phyloP scores from a whole-genome alignment of 495 filamentous ascomycete genomes.

The Hypoxylon fragiforme region DNA sequence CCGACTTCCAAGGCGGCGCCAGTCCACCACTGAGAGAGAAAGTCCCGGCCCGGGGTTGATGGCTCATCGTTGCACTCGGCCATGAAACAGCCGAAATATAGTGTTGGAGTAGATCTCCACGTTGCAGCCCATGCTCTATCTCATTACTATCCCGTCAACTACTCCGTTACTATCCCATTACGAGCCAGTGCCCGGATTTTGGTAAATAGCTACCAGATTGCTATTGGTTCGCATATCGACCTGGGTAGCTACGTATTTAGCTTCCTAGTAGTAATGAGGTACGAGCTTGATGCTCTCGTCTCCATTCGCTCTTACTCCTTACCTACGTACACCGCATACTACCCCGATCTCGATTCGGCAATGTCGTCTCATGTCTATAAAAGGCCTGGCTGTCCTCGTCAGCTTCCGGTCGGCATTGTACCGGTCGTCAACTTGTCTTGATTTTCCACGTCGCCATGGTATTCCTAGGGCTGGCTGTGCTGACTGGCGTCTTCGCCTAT shows the following conservation, averaged over 20 bases:
- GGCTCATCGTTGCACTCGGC: conserved; percentile 24
- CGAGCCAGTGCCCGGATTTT: conserved; percentile 18
- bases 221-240: conserved; percentile 25
- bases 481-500: conserved; percentile 20
- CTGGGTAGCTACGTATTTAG: neutral
- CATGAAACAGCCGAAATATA: conserved; percentile 19
- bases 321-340: too few species aligned
- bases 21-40: conserved; percentile 26
- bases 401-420: too few species aligned
- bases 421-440: neutral
- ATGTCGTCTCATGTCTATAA: too few species aligned
- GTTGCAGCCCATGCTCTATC: neutral
- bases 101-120: conserved; percentile 1
- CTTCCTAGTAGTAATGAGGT: conserved; percentile 1
- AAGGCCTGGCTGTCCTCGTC: too few species aligned
- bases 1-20: conserved; percentile 9
- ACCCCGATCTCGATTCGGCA: too few species aligned
- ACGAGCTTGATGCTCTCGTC: neutral
- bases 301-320: too few species aligned
- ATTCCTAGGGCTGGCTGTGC: conserved; percentile 30
- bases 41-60: conserved; percentile 4
- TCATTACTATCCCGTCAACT: conserved; percentile 2
- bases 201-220: conserved; percentile 14
- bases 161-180: too few species aligned
- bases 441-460: conserved; percentile 32